Base-by-base conservation (phyloP, 208 protist genomes). In the Acanthamoeba castellanii region DNA sequence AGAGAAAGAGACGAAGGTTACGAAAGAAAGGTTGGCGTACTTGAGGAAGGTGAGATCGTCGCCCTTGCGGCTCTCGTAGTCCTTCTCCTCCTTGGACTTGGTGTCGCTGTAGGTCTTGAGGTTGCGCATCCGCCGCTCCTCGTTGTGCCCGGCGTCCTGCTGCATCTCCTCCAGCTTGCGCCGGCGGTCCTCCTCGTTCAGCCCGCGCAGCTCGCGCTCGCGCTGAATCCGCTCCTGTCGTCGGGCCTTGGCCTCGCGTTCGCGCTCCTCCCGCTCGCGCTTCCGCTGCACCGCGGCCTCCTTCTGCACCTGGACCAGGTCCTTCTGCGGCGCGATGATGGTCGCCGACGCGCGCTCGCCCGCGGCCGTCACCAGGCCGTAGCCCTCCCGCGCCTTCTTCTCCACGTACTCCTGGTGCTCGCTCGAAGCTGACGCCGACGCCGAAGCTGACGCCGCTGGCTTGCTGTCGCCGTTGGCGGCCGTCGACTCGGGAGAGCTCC, bases 41-140 rank as follows among this genome's bases (percentile, higher is more conserved):
- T 88, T 88, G 52, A 88, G 81, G 52, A 88, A 88, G 32, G 25
- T 88, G 52, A 61, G 47, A 3, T 64, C 47, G 42, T 88, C 81
- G 32, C 47, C 42, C 42, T 52, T 88, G 45, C 81, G 25, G 81
- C 20, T 30, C 81, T 88, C 81, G 27, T 64, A 88, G 13, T 88
- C 42, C 32, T 88, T 59, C 47, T 88, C 52, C 25, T 88, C 42
- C 42, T 61, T 9, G 27, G 81, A 18, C 81, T 88, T 42, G n/a
- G 25, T 59, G 6, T 88, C 81, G 47, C 30, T 30, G 47, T 45
- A 88, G 42, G 42, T 61, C 81, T 88, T 88, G 81, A 88, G 47
- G 81, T 88, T 88, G 47, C 81, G 81, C 81, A 64, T 61, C 7
- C 81, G 81, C 81, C 42, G 47, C n/a, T 78, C n/a, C 52, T 88